Percentiles rank a stretch among this genome's conserved stretches.
These are phyloP conservation scores for Elaeis guineensis DNA, from an alignment of 176 grass and related monocot species.

Conservation along the genomic window DNA sequence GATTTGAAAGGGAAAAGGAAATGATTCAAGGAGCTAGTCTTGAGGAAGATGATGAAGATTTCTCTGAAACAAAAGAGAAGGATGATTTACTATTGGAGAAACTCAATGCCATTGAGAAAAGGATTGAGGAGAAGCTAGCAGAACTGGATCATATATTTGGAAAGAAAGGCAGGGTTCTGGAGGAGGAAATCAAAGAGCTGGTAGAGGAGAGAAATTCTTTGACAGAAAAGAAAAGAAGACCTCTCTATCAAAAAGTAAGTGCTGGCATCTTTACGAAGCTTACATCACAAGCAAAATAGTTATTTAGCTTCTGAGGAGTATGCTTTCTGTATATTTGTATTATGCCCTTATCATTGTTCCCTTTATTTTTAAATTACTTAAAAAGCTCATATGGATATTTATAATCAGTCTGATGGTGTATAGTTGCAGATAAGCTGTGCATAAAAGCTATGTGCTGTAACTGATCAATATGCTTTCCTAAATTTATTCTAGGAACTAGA, in stretches of 20 bases:
- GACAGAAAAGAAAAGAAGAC: conserved; percentile 56
- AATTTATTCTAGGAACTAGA: no score
- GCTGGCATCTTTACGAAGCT: not conserved
- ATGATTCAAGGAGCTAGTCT: conserved; percentile 44
- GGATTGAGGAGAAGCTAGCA: conserved; percentile 56
- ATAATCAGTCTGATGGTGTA: no score
- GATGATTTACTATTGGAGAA: conserved; percentile 68
- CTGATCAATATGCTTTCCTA: no score
- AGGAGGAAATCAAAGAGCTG: conserved; percentile 71
- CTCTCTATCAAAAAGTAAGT: conserved; percentile 86
- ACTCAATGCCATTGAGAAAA: conserved; percentile 70
- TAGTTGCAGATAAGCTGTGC: no score
- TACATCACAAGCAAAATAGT: not conserved
- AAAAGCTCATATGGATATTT: no score
- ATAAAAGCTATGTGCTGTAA: no score
- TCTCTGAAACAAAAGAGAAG: conserved; percentile 59
- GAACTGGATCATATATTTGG: conserved; percentile 79
- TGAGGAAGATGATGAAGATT: conserved; percentile 50
- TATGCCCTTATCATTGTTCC: not conserved
- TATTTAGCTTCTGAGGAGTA: not conserved
- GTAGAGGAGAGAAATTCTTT: conserved; percentile 74
- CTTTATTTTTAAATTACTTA: not conserved
- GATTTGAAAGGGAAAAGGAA: conserved; percentile 59
- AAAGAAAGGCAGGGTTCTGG: conserved; percentile 76
- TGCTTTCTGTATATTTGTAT: not conserved